phyloP scores from a whole-genome alignment of 805 yeast genomes.

The Metschnikowia reukaufii region DNA sequence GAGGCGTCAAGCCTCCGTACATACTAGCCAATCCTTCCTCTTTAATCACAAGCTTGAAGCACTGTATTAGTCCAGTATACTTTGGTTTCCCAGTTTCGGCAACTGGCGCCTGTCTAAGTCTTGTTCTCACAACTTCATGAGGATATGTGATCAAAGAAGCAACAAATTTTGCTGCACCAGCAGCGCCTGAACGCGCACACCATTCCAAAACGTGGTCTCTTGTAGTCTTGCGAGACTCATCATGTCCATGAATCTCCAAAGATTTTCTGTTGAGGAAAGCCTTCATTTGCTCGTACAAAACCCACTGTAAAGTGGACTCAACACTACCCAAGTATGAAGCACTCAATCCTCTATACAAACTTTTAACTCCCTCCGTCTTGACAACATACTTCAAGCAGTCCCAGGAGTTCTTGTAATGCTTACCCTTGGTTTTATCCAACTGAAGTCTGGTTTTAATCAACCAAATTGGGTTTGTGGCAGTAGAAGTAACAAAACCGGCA shows the following conservation, averaged over 20 bases:
- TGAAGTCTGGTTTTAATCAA: slow-evolving; percentile 91
- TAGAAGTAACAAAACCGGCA: slow-evolving; percentile 93
- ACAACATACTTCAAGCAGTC: slow-evolving; percentile 77
- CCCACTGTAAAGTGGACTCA: slow-evolving; percentile 95
- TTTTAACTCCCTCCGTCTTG: slow-evolving; percentile 72
- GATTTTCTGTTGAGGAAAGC: slow-evolving; percentile 56
- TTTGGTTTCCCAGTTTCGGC: slow-evolving; percentile 74
- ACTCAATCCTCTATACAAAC: slow-evolving; percentile 86
- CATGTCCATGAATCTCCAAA: slow-evolving; percentile 33
- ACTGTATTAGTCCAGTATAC: slow-evolving; percentile 86
- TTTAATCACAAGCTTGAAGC: slow-evolving; percentile 78
- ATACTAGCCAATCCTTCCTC: slow-evolving; percentile 92
- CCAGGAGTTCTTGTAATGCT: slow-evolving; percentile 75
- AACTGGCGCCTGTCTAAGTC: slow-evolving; percentile 90
- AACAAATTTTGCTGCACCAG: slow-evolving; percentile 91
- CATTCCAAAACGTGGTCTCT: slow-evolving; percentile 76
- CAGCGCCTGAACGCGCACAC: slow-evolving; percentile 96
- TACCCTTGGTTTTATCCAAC: slow-evolving; percentile 69
- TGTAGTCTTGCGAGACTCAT: slow-evolving; percentile 35
- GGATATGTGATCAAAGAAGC: slow-evolving; percentile 95
- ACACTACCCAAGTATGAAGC: slow-evolving; percentile 93
- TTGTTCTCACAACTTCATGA: slow-evolving; percentile 94
- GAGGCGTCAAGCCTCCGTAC: slow-evolving; percentile 98
- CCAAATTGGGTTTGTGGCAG: slow-evolving; percentile 99
- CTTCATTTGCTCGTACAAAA: slow-evolving; percentile 93